Evolutionary conservation across 2,329 filamentous ascomycete species (phyloP), one percentile per base, ranked within the genome.

Genomic region (Emmonsia crescens): DNA sequence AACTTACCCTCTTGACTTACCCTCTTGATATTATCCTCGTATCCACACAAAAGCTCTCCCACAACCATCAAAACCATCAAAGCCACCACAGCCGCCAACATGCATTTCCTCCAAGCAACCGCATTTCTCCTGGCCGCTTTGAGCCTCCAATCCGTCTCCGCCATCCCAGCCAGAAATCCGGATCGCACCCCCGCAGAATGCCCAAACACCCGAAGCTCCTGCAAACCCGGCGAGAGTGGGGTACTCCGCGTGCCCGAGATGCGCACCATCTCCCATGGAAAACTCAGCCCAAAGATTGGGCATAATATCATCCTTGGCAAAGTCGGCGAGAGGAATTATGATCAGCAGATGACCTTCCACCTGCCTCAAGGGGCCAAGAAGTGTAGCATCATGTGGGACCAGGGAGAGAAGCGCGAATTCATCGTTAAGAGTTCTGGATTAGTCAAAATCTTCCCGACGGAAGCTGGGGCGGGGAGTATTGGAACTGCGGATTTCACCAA

Each of bases 401-500:
- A 49, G 29, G 36, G 21, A 33, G 29, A 24, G 14, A 24, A 24
- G 29, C 27, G 29, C 0, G n/a, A 51, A 10, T 59, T 59, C 16
- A 38, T 10, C 19, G 57, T 59, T 10, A 16, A 36, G 5, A 44
- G 24, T 29, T 49, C 48, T 44, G 57, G 57, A 24, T 38, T 33
- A 24, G 31, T 29, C 21, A 38, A 51, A 1, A n/a, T 51, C 19
- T 24, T 10, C n/a, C 42, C n/a, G 2, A 19, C 8, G 14, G 27
- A 51, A 8, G 16, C 42, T 3, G 36, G 14, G 19, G 12, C 19
- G 27, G 19, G 51, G 27, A 36, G 19, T 3, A n/a, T 59, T 38
- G 57, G 57, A 6, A 14, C 27, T 6, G 57, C 57, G 27, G 57
- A 59, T 49, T 59, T 59, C 42, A 59, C 57, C 40, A 59, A 59